These are phyloP conservation scores for Tremella yokohamensis DNA, from an alignment of 768 basidiomycete species.

Conservation along the genomic window DNA sequence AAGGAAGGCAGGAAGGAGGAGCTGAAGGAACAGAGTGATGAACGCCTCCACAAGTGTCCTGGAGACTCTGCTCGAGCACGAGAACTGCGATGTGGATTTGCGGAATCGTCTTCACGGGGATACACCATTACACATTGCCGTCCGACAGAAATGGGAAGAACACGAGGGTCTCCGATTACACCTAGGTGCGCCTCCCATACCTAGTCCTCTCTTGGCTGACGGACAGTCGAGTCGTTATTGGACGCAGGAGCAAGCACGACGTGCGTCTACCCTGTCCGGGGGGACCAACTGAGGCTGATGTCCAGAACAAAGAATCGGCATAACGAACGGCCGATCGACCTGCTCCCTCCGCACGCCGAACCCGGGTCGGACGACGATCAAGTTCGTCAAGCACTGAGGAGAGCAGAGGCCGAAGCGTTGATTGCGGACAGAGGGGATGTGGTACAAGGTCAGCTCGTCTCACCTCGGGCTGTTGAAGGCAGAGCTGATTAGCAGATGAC, in stretches of 20 bases:
- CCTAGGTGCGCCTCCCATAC: conserved; percentile 56
- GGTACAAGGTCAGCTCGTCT: conserved; percentile 57
- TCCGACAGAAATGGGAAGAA: conserved; percentile 56
- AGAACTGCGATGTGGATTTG: conserved; percentile 77
- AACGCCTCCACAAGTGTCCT: conserved; percentile 63
- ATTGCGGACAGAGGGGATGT: conserved; percentile 62
- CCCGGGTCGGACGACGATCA: conserved; percentile 56
- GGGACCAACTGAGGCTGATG: neutral
- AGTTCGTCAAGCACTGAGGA: conserved; percentile 58
- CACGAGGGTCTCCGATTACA: conserved; percentile 58
- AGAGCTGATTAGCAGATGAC: conserved; percentile 19
- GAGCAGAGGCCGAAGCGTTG: conserved; percentile 56
- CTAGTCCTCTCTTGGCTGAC: neutral
- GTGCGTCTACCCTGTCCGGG: conserved; percentile 52
- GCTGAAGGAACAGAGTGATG: conserved; percentile 28
- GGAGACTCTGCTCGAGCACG: conserved; percentile 68
- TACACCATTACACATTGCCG: conserved; percentile 75
- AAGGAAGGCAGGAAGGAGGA: too few species aligned
- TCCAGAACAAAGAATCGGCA: conserved; percentile 69
- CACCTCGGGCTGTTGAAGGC: neutral
- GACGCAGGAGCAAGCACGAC: conserved; percentile 74
- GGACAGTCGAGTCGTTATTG: conserved; percentile 53
- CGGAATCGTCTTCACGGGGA: conserved; percentile 65
- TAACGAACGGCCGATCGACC: conserved; percentile 59
- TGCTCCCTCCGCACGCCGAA: conserved; percentile 53